phyloP scores from a whole-genome alignment of 768 basidiomycete species.

The Phanerodontia chrysosporium region DNA sequence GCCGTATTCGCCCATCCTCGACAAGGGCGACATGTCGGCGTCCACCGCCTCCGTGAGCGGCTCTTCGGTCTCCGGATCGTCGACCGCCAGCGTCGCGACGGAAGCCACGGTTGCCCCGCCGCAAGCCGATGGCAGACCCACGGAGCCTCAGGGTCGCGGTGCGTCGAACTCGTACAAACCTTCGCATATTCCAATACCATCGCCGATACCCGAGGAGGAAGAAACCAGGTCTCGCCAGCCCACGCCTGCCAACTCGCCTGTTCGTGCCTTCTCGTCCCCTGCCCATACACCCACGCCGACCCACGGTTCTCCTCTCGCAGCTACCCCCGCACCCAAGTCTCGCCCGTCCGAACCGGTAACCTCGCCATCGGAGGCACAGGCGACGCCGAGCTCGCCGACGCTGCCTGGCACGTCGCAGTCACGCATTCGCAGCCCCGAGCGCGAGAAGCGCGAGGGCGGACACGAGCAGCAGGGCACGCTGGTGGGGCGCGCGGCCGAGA shows the following conservation, averaged over 20 bases:
- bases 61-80: slow-evolving; percentile 22
- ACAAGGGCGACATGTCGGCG: slow-evolving; percentile 13
- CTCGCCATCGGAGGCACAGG: slow-evolving; percentile 13
- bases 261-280: slow-evolving; percentile 25
- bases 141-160: not conserved
- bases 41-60: slow-evolving; percentile 15
- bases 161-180: not conserved
- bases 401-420: not conserved
- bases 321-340: slow-evolving; percentile 10
- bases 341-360: slow-evolving; percentile 14
- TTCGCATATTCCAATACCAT: slow-evolving; percentile 16
- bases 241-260: slow-evolving; percentile 63
- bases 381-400: slow-evolving; percentile 8
- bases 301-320: not conserved
- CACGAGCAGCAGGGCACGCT: slow-evolving; percentile 37
- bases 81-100: slow-evolving; percentile 24
- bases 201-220: slow-evolving; percentile 32
- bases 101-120: slow-evolving; percentile 8
- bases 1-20: slow-evolving; percentile 11
- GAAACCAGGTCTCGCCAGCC: slow-evolving; percentile 40
- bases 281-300: not conserved
- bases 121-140: not conserved
- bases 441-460: slow-evolving; percentile 4
- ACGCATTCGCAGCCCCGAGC: slow-evolving; percentile 4
- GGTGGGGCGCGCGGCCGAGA: slow-evolving; percentile 66